Evolutionary conservation across 2,329 filamentous ascomycete genomes (phyloP).

Genomic region (Trichophyton schoenleinii): DNA sequence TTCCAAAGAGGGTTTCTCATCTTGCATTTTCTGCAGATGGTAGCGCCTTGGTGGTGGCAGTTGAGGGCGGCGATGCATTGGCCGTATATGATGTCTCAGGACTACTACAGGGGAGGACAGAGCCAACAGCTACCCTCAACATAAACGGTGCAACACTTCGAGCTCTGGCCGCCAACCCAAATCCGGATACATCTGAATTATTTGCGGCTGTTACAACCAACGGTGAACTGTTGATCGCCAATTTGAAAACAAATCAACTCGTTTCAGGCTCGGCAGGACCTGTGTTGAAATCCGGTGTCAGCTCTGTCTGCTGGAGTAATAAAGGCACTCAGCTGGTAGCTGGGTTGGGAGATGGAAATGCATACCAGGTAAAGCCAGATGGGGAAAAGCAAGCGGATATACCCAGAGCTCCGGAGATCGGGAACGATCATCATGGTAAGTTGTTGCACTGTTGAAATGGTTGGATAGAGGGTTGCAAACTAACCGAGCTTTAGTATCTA

Average conservation of each 20-base stretch:
- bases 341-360: slow-evolving; percentile 67
- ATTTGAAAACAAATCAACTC: slow-evolving; percentile 56
- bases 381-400: slow-evolving; percentile 67
- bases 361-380: slow-evolving; percentile 70
- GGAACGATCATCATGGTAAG: slow-evolving; percentile 54
- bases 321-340: slow-evolving; percentile 87
- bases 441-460: slow-evolving; percentile 9
- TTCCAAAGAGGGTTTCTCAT: slow-evolving; percentile 70
- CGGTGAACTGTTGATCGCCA: slow-evolving; percentile 73
- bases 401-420: slow-evolving; percentile 58
- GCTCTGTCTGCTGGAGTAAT: slow-evolving; percentile 79
- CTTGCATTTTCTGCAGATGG: slow-evolving; percentile 87
- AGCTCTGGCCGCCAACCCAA: slow-evolving; percentile 71
- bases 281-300: slow-evolving; percentile 61
- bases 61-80: slow-evolving; percentile 67
- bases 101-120: slow-evolving; percentile 52
- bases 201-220: slow-evolving; percentile 69
- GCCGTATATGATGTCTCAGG: slow-evolving; percentile 67
- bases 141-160: slow-evolving; percentile 66
- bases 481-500: slow-evolving; percentile 45
- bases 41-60: slow-evolving; percentile 67
- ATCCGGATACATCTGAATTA: slow-evolving; percentile 52
- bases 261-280: slow-evolving; percentile 48
- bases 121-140: slow-evolving; percentile 59
- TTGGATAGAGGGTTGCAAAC: background rate